Conservation (phyloP, 306 rosid species). For the Luffa acutangula region DNA sequence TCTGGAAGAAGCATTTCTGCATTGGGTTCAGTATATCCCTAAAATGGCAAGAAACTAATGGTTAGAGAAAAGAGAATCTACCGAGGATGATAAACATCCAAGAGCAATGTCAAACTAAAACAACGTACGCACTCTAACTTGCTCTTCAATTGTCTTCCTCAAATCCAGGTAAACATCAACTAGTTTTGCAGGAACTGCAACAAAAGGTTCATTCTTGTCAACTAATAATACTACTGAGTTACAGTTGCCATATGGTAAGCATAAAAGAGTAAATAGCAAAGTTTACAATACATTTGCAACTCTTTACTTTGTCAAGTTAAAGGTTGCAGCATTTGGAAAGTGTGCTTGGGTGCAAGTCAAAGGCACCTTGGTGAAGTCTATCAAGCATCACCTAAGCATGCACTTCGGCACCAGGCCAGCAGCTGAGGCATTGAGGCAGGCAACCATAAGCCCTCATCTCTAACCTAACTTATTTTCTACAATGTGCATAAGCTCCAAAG, state of each 20-base stretch:
- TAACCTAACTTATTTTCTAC: background rate
- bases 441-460: background rate
- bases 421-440: background rate
- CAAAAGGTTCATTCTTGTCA: background rate
- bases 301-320: background rate
- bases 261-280: background rate
- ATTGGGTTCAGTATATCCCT: constrained; percentile 84
- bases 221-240: constrained; percentile 22
- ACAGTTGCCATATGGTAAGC: background rate
- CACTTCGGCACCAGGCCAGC: background rate
- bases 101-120: constrained; percentile 15
- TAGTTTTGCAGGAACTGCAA: constrained; percentile 79
- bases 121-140: constrained; percentile 41
- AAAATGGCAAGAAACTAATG: constrained; percentile 11
- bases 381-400: background rate
- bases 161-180: constrained; percentile 65
- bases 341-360: background rate
- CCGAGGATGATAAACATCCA: background rate
- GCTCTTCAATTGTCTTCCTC: constrained; percentile 74
- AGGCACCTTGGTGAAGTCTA: background rate
- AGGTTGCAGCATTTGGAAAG: background rate
- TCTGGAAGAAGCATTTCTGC: constrained; percentile 97
- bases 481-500: background rate
- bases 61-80: constrained; percentile 3
- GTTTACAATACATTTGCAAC: background rate